phyloP scores from a whole-genome alignment of 768 basidiomycete genomes.

The Boletus insuetus region DNA sequence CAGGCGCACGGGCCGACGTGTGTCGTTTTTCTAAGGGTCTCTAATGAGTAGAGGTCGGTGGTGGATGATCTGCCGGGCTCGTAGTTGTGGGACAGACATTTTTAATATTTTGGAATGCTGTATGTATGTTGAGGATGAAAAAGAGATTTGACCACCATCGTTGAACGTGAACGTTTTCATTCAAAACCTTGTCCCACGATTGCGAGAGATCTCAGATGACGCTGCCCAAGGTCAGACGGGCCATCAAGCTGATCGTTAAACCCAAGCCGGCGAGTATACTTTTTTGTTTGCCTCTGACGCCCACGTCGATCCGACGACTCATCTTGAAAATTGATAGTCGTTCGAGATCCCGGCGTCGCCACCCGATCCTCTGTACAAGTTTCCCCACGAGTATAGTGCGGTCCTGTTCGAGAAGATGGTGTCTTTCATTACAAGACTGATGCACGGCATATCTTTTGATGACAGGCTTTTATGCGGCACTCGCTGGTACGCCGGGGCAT shows the following conservation, averaged over 20 bases:
- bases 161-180: no score
- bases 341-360: conserved; percentile 26
- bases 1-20: conserved; percentile 42
- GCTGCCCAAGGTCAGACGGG: conserved; percentile 13
- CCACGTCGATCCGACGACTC: background rate
- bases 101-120: conserved; percentile 15
- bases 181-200: no score
- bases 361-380: conserved; percentile 26
- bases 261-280: conserved; percentile 28
- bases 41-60: conserved; percentile 60
- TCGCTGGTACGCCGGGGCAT: conserved; percentile 17
- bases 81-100: conserved; percentile 71
- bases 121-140: background rate
- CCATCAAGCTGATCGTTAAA: conserved; percentile 25
- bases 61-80: conserved; percentile 37
- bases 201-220: conserved; percentile 1
- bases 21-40: conserved; percentile 40
- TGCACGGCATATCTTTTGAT: background rate
- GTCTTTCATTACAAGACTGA: background rate
- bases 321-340: conserved; percentile 9
- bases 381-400: conserved; percentile 25
- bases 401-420: background rate
- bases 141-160: no score
- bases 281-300: background rate
- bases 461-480: conserved; percentile 23